Evolutionary conservation across 805 yeast genomes (phyloP).

Genomic region (Candida nitratophila): DNA sequence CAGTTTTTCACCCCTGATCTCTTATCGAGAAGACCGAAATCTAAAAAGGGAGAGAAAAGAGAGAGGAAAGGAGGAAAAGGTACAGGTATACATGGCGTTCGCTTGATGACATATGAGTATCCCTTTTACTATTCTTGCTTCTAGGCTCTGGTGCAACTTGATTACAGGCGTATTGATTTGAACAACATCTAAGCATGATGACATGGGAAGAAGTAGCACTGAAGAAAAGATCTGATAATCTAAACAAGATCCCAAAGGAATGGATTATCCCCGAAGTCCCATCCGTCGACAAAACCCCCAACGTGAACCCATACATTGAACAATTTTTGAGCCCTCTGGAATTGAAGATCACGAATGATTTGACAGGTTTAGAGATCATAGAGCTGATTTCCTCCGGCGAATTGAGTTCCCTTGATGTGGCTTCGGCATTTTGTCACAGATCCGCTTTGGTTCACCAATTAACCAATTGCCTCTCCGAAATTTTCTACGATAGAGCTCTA

Average conservation of each 20-base stretch:
- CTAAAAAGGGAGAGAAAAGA: no score
- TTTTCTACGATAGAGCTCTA: slow-evolving; percentile 35
- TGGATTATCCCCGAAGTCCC: slow-evolving; percentile 24
- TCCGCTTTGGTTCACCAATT: slow-evolving; percentile 36
- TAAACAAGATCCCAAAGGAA: slow-evolving; percentile 22
- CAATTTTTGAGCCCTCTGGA: slow-evolving; percentile 16
- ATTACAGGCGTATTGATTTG: no score
- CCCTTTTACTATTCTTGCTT: no score
- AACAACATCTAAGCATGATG: no score
- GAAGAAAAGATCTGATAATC: slow-evolving; percentile 12
- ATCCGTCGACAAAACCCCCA: slow-evolving; percentile 19
- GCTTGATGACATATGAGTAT: no score
- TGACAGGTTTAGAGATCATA: slow-evolving; percentile 18
- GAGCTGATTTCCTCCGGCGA: slow-evolving; percentile 22
- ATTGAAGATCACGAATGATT: slow-evolving; percentile 10
- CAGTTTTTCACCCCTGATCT: no score
- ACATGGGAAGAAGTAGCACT: slow-evolving; percentile 14
- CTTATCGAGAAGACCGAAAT: no score
- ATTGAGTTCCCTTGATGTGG: slow-evolving; percentile 28
- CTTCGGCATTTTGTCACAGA: slow-evolving; percentile 34
- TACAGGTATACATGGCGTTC: no score
- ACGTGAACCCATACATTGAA: slow-evolving; percentile 15
- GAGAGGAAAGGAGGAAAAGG: no score
- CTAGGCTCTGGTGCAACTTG: no score
- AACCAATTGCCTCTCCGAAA: slow-evolving; percentile 34